phyloP scores from a whole-genome alignment of 768 basidiomycete species.

The Phlegmacium glaucopus region DNA sequence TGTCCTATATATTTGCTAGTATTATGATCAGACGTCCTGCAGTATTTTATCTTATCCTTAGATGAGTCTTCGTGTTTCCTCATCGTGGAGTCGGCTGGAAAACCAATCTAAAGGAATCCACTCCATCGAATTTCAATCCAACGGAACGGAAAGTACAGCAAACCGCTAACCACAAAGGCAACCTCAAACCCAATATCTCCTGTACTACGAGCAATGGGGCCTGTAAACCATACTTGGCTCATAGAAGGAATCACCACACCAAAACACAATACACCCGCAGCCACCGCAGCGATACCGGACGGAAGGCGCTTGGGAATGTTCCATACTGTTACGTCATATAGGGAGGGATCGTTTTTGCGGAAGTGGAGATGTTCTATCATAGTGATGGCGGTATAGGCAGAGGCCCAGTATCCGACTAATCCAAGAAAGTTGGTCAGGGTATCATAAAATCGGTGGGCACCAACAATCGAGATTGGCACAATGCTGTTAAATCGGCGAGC shows the following conservation, averaged over 20 bases:
- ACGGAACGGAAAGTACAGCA: constrained; percentile 60
- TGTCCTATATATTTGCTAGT: too few species aligned
- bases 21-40: too few species aligned
- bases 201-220: constrained; percentile 63
- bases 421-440: constrained; percentile 75
- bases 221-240: constrained; percentile 74
- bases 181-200: constrained; percentile 86
- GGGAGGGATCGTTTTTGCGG: constrained; percentile 45
- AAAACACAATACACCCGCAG: constrained; percentile 49
- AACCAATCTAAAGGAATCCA: not conserved
- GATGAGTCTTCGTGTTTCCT: too few species aligned
- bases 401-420: constrained; percentile 66
- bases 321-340: constrained; percentile 58
- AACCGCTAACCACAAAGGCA: constrained; percentile 49
- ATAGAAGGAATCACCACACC: constrained; percentile 64
- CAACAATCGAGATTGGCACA: constrained; percentile 72
- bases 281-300: constrained; percentile 62
- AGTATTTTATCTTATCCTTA: too few species aligned
- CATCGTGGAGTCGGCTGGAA: too few species aligned
- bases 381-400: constrained; percentile 60
- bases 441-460: constrained; percentile 67
- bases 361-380: constrained; percentile 69
- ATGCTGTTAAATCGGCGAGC: constrained; percentile 38
- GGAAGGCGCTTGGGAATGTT: constrained; percentile 56
- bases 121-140: constrained; percentile 38